phyloP scores from a whole-genome alignment of 2,329 filamentous ascomycete species.

The Epichloe scottii region DNA sequence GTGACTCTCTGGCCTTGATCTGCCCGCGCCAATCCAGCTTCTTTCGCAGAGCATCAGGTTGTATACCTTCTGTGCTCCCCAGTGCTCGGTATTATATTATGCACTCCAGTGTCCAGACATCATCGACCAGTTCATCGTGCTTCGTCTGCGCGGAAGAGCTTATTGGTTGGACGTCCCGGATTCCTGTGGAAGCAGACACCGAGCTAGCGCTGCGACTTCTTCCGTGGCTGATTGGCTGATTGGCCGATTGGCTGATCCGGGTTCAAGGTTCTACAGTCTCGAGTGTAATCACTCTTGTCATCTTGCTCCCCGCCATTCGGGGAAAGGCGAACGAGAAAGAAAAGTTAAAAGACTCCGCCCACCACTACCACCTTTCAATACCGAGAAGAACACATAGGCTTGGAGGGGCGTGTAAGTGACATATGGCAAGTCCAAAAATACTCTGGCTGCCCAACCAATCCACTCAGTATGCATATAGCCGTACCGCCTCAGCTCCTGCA shows the following conservation, averaged over 20 bases:
- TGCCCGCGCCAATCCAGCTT: not conserved
- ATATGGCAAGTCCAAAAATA: not conserved
- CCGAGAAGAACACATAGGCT: not conserved
- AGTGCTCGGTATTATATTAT: not conserved
- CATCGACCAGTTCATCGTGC: not conserved
- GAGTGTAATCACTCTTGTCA: too few species aligned
- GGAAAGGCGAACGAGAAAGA: not conserved
- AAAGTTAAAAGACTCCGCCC: not conserved
- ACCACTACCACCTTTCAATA: not conserved
- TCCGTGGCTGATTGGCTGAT: too few species aligned
- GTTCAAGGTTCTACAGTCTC: not conserved
- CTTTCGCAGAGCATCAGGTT: not conserved
- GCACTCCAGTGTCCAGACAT: conserved; percentile 1
- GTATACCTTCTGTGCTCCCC: not conserved
- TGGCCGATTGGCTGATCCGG: not conserved
- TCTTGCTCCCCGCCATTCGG: not conserved
- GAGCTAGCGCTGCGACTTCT: conserved; percentile 1
- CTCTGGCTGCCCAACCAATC: conserved; percentile 1
- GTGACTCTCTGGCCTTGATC: not conserved
- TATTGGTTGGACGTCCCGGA: not conserved
- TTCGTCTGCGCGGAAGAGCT: not conserved
- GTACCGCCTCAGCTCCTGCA: conserved; percentile 5
- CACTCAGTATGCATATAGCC: conserved; percentile 1
- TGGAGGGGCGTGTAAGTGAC: conserved; percentile 2
- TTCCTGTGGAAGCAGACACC: not conserved